A percentile compares a stretch with the other conserved stretches of the same genome.
Conservation (phyloP, 306 rosid genomes). For the Lathyrus aphaca region DNA sequence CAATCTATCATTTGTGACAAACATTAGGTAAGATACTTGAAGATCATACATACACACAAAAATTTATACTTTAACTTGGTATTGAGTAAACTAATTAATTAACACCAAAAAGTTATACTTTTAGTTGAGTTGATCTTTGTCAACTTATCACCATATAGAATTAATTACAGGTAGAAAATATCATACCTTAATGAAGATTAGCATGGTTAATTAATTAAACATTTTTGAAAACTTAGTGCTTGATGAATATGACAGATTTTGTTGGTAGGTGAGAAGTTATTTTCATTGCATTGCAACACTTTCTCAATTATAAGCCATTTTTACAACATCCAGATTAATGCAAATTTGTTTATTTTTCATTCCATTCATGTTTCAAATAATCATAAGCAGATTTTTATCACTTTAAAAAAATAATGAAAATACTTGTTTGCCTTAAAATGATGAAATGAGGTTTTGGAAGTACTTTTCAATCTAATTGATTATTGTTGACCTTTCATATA, state of each 20-base stretch:
- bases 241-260: conserved; percentile 31
- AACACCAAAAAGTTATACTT: conserved; percentile 7
- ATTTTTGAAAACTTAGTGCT: conserved; percentile 25
- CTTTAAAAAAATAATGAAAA: background rate
- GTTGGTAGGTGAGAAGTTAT: conserved; percentile 34
- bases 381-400: background rate
- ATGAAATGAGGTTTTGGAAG: background rate
- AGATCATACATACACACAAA: background rate
- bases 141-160: conserved; percentile 13
- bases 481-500: conserved; percentile 27
- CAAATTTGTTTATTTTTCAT: background rate
- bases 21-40: background rate
- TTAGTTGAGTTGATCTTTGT: conserved; percentile 18
- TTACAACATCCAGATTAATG: conserved; percentile 6
- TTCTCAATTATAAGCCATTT: conserved; percentile 8
- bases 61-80: background rate
- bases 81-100: background rate
- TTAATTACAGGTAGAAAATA: background rate
- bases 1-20: conserved; percentile 26
- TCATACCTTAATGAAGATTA: conserved; percentile 22
- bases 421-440: background rate
- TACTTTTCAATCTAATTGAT: conserved; percentile 28
- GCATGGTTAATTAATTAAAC: conserved; percentile 21
- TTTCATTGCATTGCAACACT: conserved; percentile 19
- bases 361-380: conserved; percentile 5